A percentile compares a stretch with the other conserved stretches of the same genome.
Conservation (phyloP, 805 yeast species). For the Metschnikowia chrysomelidarum region DNA sequence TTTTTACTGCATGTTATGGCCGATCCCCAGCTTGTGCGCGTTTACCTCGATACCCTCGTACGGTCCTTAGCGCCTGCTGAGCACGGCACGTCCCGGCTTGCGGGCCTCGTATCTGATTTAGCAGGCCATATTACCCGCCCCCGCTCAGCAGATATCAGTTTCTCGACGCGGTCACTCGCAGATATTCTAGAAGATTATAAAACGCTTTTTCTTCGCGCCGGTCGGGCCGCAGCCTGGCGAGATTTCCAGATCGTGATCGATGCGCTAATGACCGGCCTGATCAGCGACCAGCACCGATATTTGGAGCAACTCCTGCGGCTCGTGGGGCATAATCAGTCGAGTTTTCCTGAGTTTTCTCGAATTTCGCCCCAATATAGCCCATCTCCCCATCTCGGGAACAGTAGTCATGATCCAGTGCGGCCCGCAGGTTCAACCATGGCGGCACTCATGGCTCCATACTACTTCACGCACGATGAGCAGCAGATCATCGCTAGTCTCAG, state of each 20-base stretch:
- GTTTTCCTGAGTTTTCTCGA: background rate
- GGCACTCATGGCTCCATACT: conserved; percentile 5
- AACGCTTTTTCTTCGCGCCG: conserved; percentile 25
- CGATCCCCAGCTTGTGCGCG: conserved; percentile 30
- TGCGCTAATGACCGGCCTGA: conserved; percentile 25
- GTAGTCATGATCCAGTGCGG: background rate
- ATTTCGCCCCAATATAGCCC: no score
- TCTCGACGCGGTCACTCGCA: conserved; percentile 18
- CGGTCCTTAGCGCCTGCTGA: conserved; percentile 36
- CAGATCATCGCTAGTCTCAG: conserved; percentile 48
- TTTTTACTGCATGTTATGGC: no score
- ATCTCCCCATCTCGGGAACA: background rate
- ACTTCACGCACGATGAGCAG: conserved; percentile 9
- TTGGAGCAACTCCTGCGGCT: conserved; percentile 28
- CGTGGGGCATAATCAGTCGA: conserved; percentile 4
- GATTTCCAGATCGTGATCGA: conserved; percentile 32
- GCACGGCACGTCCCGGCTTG: conserved; percentile 34
- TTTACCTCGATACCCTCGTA: conserved; percentile 35
- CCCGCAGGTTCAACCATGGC: conserved; percentile 2
- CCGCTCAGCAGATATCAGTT: background rate
- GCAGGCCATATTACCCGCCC: conserved; percentile 11
- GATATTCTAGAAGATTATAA: conserved; percentile 24
- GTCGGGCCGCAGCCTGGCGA: conserved; percentile 31
- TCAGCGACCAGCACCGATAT: conserved; percentile 35
- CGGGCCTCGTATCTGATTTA: conserved; percentile 32